Percentiles rank a stretch among this genome's conserved stretches.
Conservation (phyloP, 345 rosid species). For the Toxicodendron radicans region DNA sequence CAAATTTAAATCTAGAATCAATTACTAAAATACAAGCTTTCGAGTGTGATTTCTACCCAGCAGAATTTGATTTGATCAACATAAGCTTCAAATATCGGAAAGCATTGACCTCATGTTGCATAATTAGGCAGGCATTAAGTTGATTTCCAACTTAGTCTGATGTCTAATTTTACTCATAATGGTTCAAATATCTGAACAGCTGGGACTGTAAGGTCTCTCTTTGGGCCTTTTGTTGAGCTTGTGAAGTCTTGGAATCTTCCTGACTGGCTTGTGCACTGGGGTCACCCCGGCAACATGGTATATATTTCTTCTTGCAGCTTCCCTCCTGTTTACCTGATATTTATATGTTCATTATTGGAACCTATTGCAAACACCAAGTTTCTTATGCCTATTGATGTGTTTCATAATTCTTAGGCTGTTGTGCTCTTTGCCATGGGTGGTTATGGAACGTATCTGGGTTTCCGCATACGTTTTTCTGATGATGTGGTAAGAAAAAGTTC, state of each 20-base stretch:
- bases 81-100: background rate
- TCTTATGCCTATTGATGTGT: conserved; percentile 3
- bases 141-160: background rate
- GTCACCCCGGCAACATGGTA: conserved; percentile 95
- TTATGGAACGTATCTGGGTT: conserved; percentile 92
- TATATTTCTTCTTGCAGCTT: conserved; percentile 16
- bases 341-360: background rate
- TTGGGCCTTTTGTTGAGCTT: conserved; percentile 78
- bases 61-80: background rate
- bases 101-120: background rate
- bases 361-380: background rate
- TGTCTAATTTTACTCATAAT: background rate
- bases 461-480: conserved; percentile 69
- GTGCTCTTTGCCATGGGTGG: conserved; percentile 99
- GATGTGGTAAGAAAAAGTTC: conserved; percentile 53
- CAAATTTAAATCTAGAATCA: too few species aligned
- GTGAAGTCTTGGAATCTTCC: conserved; percentile 78
- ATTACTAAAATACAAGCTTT: too few species aligned
- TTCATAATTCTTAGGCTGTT: conserved; percentile 56
- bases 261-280: conserved; percentile 96
- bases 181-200: conserved; percentile 41
- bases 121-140: background rate
- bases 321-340: background rate
- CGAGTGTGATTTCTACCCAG: background rate
- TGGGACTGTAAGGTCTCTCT: conserved; percentile 60